Base-by-base conservation (phyloP, 495 filamentous ascomycete genomes). In the Podospora pseudoanserina region DNA sequence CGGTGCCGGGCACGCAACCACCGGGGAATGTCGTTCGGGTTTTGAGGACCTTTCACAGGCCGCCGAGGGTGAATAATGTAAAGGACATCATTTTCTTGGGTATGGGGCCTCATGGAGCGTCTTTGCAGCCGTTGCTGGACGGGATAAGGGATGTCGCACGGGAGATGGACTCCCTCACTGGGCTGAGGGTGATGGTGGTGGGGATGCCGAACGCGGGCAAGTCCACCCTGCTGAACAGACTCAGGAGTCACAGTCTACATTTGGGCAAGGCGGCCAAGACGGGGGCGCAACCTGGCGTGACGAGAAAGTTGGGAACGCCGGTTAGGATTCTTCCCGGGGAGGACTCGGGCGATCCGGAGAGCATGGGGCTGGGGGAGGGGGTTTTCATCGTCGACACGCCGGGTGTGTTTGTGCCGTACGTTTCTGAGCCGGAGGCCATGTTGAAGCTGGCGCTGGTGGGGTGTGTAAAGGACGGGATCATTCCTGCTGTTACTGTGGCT, bases 201-300 rank as follows among this genome's bases (percentile, higher is more conserved):
- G 95, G 95, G 30, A 97, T 99, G 94, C 95, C 95, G 5, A 99
- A 99, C 78, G 91, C 95, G 0, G 95, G 90, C 1, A 93, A 99
- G 78, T 96, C 92, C 26, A 92, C 94, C 0, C 83, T 99, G 16
- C 87, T 99, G 27, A 99, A 99, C 77, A 85, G 90, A 30, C 83
- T 99, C 54, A 90, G 96, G 11, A 84, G 82, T 23, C 79, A 82
- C 19, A 91, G 93, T 58, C 81, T 91, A 67, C 78, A 83, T 19
- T 87, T 89, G 15, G 60, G 69, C 23, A 97, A 97, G 77, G 96
- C 87, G 9, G 88, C 93, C 60, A 81, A 80, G 64, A 97, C 93
- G 0, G 96, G 96, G 4, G 88, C 88, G 6, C 89, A 97, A 68
- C 94, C 95, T 1, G 95, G 95, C 58, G 84, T 98, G 1, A 99